Evolutionary conservation across 768 basidiomycete species (phyloP).

Genomic region (Tephrocybe sp.): DNA sequence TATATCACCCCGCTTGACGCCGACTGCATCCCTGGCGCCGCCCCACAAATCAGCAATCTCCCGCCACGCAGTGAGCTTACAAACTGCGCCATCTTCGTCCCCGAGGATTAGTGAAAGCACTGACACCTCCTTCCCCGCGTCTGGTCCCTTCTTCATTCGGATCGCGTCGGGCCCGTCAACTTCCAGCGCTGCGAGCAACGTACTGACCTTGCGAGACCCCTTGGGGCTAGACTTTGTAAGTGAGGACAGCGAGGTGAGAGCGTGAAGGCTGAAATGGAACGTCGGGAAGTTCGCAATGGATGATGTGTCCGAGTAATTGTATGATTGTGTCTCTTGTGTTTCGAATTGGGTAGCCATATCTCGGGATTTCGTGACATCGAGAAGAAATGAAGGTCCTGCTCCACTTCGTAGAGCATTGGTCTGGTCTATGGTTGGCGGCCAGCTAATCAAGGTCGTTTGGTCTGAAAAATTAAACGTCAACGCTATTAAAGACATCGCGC

Average conservation of each 20-base stretch:
- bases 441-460: conserved; percentile 53
- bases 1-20: conserved; percentile 70
- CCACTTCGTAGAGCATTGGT: conserved; percentile 12
- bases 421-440: conserved; percentile 49
- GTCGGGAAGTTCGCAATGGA: conserved; percentile 74
- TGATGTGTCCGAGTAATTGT: conserved; percentile 62
- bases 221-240: conserved; percentile 28
- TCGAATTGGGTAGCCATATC: conserved; percentile 20
- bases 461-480: conserved; percentile 27
- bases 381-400: conserved; percentile 27
- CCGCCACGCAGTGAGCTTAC: conserved; percentile 78
- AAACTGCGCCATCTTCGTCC: conserved; percentile 67
- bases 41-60: conserved; percentile 77
- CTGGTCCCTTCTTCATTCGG: conserved; percentile 62
- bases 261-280: conserved; percentile 72
- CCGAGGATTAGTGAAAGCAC: conserved; percentile 72
- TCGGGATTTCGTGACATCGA: conserved; percentile 25
- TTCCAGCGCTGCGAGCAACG: conserved; percentile 71
- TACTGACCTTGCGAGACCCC: conserved; percentile 49
- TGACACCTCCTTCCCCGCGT: conserved; percentile 69
- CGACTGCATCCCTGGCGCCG: conserved; percentile 36
- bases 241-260: conserved; percentile 51
- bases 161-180: conserved; percentile 76
- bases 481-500: background rate
- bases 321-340: conserved; percentile 50